These are phyloP conservation scores for Magnolia kwangsiensis DNA, from an alignment of 164 flowering plant genomes.

Conservation along the genomic window DNA sequence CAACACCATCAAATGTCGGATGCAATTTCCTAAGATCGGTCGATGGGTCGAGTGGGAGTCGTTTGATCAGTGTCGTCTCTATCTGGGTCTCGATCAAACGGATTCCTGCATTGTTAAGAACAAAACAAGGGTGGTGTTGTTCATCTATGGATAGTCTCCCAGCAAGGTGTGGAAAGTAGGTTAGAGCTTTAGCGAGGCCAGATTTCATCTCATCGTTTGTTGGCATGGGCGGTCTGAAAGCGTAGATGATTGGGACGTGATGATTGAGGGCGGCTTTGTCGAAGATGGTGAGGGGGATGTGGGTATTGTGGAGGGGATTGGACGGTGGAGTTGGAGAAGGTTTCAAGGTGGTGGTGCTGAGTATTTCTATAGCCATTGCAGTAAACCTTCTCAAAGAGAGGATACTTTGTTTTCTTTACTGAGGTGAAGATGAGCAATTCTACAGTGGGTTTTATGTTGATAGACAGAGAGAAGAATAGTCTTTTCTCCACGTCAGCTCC, in stretches of 20 bases:
- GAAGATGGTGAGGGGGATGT: slow-evolving; percentile 17
- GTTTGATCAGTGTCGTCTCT: neutral
- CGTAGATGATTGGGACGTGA: slow-evolving; percentile 9
- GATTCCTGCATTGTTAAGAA: slow-evolving; percentile 5
- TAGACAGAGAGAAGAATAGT: too few species aligned
- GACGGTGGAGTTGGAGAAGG: neutral
- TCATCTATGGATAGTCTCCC: slow-evolving; percentile 1
- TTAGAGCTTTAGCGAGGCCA: slow-evolving; percentile 10
- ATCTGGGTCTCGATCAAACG: slow-evolving; percentile 4
- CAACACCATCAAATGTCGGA: slow-evolving; percentile 6
- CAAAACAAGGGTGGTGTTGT: neutral
- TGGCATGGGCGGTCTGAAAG: slow-evolving; percentile 12
- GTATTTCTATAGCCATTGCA: neutral
- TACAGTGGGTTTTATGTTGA: too few species aligned
- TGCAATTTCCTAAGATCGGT: slow-evolving; percentile 1
- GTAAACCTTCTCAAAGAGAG: too few species aligned
- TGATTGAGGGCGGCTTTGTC: slow-evolving; percentile 9
- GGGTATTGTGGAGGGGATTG: neutral
- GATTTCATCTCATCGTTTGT: slow-evolving; percentile 8
- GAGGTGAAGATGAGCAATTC: too few species aligned
- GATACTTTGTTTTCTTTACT: too few species aligned
- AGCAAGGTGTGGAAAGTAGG: slow-evolving; percentile 11
- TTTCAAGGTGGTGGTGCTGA: slow-evolving; percentile 1
- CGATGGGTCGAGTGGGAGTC: slow-evolving; percentile 11
- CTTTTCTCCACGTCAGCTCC: too few species aligned